Evolutionary conservation across 805 yeast genomes (phyloP), one percentile per base, ranked within the genome.

Genomic region (Candida methanosorbosa): DNA sequence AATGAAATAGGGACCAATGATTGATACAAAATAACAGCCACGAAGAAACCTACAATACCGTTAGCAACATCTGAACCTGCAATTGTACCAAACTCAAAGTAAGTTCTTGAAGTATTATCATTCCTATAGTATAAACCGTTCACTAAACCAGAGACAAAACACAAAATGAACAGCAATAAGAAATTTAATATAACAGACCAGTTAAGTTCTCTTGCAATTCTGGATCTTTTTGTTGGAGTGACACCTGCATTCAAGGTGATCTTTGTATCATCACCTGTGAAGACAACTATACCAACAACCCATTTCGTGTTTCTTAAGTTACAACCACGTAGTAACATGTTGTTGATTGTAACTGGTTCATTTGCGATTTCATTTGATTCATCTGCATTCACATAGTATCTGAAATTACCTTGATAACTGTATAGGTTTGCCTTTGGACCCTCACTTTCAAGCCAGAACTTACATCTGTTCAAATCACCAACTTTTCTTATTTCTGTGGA

Each of bases 371-470:
- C 63, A 21, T 53, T 54, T 4, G 38, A 22, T 15, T 51, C 50
- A 33, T 70, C 71, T 32, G 61, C 61, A 34, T 49, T 49, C 17
- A 50, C 57, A 35, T 50, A 50, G 36, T 69, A 73, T 43, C 68
- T 72, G 41, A 80, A 48, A 45, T 77, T 79, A 43, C 92, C 94
- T 52, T 81, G 83, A 48, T 81, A 83, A 28, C 78, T 68, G 54
- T 83, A 83, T 43, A 83, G 61, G 50, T 81, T 81, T 1, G 87
- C 71, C 54, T 82, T 86, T 13, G 94, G 94, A 7, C 87, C 90
- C 59, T 83, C 92, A 61, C 82, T 72, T 44, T 82, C 85, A n/a
- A 82, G 59, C 72, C 80, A 72, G 45, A 81, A 81, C 42, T 66
- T 67, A 34, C 73, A 59, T 46, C 66, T 63, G 6, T 68, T 63